Conservation (phyloP, 108 stramenopile species). For the Craspedostauros australis region DNA sequence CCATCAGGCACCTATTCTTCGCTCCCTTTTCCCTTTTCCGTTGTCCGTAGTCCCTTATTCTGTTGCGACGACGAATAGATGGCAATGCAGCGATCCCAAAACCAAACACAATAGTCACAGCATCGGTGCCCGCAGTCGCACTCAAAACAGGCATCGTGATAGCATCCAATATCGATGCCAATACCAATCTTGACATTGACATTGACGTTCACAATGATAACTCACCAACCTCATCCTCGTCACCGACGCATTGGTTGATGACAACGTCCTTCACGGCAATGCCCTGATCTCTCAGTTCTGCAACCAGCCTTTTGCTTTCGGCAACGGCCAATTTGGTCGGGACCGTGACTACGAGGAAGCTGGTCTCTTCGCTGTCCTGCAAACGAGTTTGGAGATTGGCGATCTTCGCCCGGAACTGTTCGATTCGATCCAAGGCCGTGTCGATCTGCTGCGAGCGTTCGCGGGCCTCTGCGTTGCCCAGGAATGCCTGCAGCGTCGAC, state of each 20-base stretch:
- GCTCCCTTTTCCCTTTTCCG: too few species aligned
- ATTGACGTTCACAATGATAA: too few species aligned
- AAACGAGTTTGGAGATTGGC: slow-evolving; percentile 35
- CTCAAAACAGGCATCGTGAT: too few species aligned
- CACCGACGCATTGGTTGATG: slow-evolving; percentile 77
- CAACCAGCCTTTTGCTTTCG: slow-evolving; percentile 73
- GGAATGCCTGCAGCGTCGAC: slow-evolving; percentile 60
- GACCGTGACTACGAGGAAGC: slow-evolving; percentile 89
- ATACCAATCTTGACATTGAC: too few species aligned
- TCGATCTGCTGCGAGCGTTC: slow-evolving; percentile 60
- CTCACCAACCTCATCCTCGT: slow-evolving; percentile 2
- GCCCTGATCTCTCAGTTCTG: slow-evolving; percentile 56
- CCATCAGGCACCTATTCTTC: too few species aligned
- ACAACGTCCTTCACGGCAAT: slow-evolving; percentile 72
- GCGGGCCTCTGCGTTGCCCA: slow-evolving; percentile 46
- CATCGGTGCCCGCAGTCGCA: not conserved
- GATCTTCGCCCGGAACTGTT: slow-evolving; percentile 65
- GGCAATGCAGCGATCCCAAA: not conserved
- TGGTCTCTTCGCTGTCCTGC: slow-evolving; percentile 40
- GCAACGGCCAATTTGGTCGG: slow-evolving; percentile 80
- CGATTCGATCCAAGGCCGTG: slow-evolving; percentile 58
- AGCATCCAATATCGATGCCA: too few species aligned
- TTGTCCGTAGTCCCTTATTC: too few species aligned
- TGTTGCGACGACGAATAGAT: not conserved
- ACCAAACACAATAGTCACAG: not conserved